phyloP scores from a whole-genome alignment of 495 filamentous ascomycete genomes.

The Aspergillus conjunctus region DNA sequence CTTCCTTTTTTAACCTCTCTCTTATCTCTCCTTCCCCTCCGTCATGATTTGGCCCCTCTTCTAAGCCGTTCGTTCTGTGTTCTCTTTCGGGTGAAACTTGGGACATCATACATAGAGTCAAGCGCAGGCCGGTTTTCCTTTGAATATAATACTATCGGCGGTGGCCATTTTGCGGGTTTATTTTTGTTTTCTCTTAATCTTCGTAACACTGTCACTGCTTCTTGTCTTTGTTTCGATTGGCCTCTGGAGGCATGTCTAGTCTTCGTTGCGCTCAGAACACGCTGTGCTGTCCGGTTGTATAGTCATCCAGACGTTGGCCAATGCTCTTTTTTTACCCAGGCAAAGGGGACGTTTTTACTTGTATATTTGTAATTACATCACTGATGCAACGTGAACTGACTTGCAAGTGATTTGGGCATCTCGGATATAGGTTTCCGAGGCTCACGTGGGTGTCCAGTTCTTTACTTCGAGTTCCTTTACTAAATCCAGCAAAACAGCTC shows the following conservation, averaged over 20 bases:
- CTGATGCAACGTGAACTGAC: not conserved
- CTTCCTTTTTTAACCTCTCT: not conserved
- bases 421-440: slow-evolving; percentile 21
- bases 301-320: not conserved
- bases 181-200: not conserved
- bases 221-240: not conserved
- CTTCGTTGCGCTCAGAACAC: not conserved
- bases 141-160: slow-evolving; percentile 26
- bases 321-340: not conserved
- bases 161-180: slow-evolving; percentile 5
- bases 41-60: not conserved
- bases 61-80: not conserved
- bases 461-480: not conserved
- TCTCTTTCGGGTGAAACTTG: slow-evolving; percentile 23
- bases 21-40: not conserved
- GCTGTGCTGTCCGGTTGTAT: not conserved
- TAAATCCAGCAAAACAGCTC: not conserved
- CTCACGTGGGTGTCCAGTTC: slow-evolving; percentile 14
- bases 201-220: slow-evolving; percentile 1
- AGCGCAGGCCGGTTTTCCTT: slow-evolving; percentile 24
- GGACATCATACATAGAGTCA: slow-evolving; percentile 29
- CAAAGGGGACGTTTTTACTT: not conserved
- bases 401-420: no score
- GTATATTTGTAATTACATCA: slow-evolving; percentile 20
- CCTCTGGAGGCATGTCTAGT: not conserved